A percentile compares a stretch with the other conserved stretches of the same genome.
phyloP scores from a whole-genome alignment of 768 basidiomycete genomes.

The Nidula microcarpa region DNA sequence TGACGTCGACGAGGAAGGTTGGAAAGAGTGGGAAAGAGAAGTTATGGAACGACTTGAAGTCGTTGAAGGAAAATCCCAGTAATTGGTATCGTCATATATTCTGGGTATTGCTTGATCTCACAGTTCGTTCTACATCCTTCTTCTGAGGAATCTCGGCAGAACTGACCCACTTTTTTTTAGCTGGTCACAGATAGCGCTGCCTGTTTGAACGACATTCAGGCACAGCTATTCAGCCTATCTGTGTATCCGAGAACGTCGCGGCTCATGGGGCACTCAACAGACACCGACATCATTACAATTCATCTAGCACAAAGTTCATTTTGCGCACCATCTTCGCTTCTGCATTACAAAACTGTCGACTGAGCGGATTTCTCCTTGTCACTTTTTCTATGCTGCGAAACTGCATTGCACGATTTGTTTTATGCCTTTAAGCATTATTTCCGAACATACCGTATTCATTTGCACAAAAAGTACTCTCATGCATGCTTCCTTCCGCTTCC shows the following conservation, averaged over 20 bases:
- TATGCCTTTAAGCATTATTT: no score
- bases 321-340: no score
- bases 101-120: background rate
- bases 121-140: background rate
- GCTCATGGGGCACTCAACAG: no score
- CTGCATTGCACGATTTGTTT: no score
- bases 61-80: slow-evolving; percentile 29
- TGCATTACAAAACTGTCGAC: no score
- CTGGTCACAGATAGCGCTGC: background rate
- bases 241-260: background rate
- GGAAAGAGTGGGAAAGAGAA: slow-evolving; percentile 79
- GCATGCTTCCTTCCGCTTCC: no score
- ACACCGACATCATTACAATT: no score
- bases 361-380: no score
- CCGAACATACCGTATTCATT: no score
- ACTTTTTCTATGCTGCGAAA: no score
- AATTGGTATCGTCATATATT: background rate
- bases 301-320: no score
- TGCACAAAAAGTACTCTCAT: no score
- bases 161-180: background rate
- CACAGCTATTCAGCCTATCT: background rate
- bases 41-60: slow-evolving; percentile 66
- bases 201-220: background rate
- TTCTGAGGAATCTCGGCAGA: slow-evolving; percentile 6
- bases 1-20: slow-evolving; percentile 63